Percentiles rank a stretch among this genome's conserved stretches.
phyloP scores from a whole-genome alignment of 2,329 filamentous ascomycete genomes.

The Diaporthe sp. region DNA sequence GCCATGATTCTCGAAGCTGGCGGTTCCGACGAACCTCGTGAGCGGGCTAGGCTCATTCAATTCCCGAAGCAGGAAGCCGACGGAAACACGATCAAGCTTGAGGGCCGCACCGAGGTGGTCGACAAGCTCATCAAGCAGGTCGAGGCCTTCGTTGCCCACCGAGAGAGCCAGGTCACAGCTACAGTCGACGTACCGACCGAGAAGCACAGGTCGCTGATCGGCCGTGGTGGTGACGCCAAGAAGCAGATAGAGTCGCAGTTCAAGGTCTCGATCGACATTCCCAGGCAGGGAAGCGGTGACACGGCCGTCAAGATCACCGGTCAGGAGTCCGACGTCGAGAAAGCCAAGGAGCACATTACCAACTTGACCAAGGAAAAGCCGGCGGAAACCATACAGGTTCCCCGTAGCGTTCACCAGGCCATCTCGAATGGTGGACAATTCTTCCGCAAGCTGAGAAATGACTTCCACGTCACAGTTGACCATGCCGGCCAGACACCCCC shows the following conservation, averaged over 20 bases:
- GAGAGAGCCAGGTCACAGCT: constrained; percentile 85
- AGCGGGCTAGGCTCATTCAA: constrained; percentile 89
- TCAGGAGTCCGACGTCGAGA: constrained; percentile 81
- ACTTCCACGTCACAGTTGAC: constrained; percentile 91
- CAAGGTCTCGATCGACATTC: constrained; percentile 89
- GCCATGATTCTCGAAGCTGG: constrained; percentile 90
- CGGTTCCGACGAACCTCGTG: constrained; percentile 87
- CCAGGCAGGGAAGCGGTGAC: constrained; percentile 86
- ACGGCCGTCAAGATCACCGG: constrained; percentile 91
- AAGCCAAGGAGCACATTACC: constrained; percentile 88
- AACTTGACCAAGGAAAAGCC: constrained; percentile 86
- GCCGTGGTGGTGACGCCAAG: constrained; percentile 89
- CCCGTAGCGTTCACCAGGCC: constrained; percentile 84
- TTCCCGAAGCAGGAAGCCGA: constrained; percentile 92
- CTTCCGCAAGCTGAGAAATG: constrained; percentile 90
- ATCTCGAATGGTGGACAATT: constrained; percentile 86
- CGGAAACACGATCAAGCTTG: constrained; percentile 87
- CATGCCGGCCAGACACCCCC: constrained; percentile 87
- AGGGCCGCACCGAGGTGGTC: constrained; percentile 86
- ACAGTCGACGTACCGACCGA: constrained; percentile 86
- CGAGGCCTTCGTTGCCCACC: constrained; percentile 83
- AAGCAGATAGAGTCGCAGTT: constrained; percentile 89
- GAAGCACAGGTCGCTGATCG: constrained; percentile 92
- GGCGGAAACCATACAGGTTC: constrained; percentile 88
- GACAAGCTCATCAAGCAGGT: constrained; percentile 90